phyloP scores from a whole-genome alignment of 2,329 filamentous ascomycete species.

The Aspergillus niger region DNA sequence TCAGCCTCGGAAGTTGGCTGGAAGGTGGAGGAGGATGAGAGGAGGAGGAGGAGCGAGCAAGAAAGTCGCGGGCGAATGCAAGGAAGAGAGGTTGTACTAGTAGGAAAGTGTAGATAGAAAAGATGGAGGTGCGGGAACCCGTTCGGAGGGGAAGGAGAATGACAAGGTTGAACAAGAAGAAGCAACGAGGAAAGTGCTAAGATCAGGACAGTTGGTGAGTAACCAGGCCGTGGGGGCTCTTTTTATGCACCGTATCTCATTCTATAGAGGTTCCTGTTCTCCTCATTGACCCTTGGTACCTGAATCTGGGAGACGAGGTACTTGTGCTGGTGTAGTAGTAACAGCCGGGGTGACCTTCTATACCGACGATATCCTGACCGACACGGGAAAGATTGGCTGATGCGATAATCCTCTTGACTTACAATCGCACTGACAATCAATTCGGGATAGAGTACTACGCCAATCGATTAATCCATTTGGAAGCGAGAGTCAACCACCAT shows the following conservation, averaged over 20 bases:
- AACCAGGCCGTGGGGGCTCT: neutral
- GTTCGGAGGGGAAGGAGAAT: neutral
- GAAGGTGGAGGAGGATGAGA: neutral
- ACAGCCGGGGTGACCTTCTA: neutral
- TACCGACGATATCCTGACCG: neutral
- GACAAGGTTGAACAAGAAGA: neutral
- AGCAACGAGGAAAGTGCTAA: neutral
- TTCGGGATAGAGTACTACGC: neutral
- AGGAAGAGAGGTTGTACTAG: neutral
- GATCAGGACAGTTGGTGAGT: neutral
- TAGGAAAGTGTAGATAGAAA: neutral
- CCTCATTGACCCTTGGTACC: neutral
- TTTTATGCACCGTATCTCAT: neutral
- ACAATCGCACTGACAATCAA: neutral
- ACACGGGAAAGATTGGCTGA: neutral
- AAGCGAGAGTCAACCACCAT: neutral
- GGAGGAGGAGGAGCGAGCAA: neutral
- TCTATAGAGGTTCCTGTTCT: neutral
- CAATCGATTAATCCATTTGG: neutral
- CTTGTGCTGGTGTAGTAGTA: neutral
- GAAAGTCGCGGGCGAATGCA: neutral
- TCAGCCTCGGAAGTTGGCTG: conserved; percentile 1
- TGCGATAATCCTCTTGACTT: neutral
- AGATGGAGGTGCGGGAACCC: neutral
- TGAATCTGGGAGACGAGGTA: neutral